A percentile compares a stretch with the other conserved stretches of the same genome.
Evolutionary conservation across 129 eudicot genomes (phyloP).

Genomic region (Arctium lappa): DNA sequence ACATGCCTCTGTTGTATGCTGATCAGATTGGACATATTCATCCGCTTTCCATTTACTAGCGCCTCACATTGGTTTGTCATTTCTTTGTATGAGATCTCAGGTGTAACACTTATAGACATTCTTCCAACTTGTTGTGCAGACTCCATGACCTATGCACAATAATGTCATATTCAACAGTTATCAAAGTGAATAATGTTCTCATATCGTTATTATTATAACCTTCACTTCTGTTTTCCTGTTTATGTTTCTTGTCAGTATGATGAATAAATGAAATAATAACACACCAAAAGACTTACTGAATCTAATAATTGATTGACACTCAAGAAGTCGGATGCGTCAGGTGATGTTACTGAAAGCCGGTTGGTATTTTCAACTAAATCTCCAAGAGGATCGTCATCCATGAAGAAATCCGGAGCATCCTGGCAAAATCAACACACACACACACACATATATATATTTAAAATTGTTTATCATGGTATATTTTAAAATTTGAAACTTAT

Average conservation of each 20-base stretch:
- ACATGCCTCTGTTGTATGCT: slow-evolving; percentile 42
- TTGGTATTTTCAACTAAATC: slow-evolving; percentile 38
- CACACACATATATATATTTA: not conserved
- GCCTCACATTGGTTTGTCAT: slow-evolving; percentile 85
- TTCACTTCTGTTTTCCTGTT: not conserved
- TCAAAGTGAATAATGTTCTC: not conserved
- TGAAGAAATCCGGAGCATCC: slow-evolving; percentile 40
- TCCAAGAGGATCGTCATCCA: slow-evolving; percentile 56
- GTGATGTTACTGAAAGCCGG: slow-evolving; percentile 31
- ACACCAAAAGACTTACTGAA: slow-evolving; percentile 59
- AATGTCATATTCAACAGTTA: not conserved
- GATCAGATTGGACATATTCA: slow-evolving; percentile 70
- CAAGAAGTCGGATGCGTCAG: slow-evolving; percentile 46
- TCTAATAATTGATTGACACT: slow-evolving; percentile 84
- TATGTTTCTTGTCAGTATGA: not conserved
- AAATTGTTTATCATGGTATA: not conserved
- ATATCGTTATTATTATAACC: not conserved
- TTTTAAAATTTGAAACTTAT: not conserved
- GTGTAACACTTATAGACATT: slow-evolving; percentile 62
- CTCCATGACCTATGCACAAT: slow-evolving; percentile 62
- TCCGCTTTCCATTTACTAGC: slow-evolving; percentile 70
- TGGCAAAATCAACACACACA: slow-evolving; percentile 15
- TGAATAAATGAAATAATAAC: slow-evolving; percentile 2
- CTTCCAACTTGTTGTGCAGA: slow-evolving; percentile 86
- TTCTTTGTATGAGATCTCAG: slow-evolving; percentile 74